phyloP scores from a whole-genome alignment of 495 filamentous ascomycete species.

The Aspergillus campestris region DNA sequence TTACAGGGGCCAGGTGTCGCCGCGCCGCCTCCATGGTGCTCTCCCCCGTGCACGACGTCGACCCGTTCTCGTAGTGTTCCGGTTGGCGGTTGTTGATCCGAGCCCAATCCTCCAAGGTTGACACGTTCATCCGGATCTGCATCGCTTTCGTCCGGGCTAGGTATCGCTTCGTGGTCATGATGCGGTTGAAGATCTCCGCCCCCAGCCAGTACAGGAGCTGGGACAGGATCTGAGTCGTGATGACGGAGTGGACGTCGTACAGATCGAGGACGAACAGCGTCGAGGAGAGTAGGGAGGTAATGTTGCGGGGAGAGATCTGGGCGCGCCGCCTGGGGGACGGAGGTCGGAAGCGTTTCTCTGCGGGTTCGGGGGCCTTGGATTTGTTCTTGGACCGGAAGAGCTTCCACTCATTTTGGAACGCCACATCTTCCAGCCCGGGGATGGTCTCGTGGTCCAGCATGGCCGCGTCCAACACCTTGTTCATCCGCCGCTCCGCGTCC shows the following conservation, averaged over 20 bases:
- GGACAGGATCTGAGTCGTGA: conserved; percentile 81
- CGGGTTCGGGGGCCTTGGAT: conserved; percentile 68
- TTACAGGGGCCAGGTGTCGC: conserved; percentile 78
- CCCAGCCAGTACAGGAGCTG: conserved; percentile 96
- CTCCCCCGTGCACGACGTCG: conserved; percentile 79
- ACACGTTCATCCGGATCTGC: conserved; percentile 99
- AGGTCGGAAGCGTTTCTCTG: conserved; percentile 87
- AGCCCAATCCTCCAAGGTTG: conserved; percentile 92
- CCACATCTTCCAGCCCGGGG: conserved; percentile 89
- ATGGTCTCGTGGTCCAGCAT: conserved; percentile 99
- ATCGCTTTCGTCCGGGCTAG: conserved; percentile 96
- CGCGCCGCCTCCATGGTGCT: conserved; percentile 73
- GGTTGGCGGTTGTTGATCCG: conserved; percentile 85
- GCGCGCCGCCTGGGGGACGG: conserved; percentile 92
- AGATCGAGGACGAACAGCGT: conserved; percentile 96
- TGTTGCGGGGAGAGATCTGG: conserved; percentile 86
- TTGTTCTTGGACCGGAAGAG: conserved; percentile 86
- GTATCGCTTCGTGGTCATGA: conserved; percentile 92
- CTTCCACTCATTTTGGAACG: conserved; percentile 98
- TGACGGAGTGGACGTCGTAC: conserved; percentile 97
- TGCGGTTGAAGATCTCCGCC: conserved; percentile 94
- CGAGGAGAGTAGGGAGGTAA: conserved; percentile 93
- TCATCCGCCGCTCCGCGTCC: conserved; percentile 94
- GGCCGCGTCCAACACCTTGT: conserved; percentile 84
- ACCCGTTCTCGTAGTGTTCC: conserved; percentile 91